Evolutionary conservation across 1,284 basidiomycete genomes (phyloP).

Genomic region (Apiotrichum siamense): DNA sequence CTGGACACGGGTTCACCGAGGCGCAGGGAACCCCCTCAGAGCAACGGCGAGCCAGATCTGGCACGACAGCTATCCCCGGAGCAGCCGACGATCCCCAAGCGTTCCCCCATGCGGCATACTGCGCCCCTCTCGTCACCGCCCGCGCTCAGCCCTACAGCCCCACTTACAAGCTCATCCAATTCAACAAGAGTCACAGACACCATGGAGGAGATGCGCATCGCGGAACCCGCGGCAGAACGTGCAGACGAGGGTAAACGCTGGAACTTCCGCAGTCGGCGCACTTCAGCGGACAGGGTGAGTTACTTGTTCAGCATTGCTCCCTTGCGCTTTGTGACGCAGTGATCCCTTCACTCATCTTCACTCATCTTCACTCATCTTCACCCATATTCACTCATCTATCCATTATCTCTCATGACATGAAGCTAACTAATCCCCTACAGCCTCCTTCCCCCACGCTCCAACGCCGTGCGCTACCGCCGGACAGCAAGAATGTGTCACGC

Average conservation of each 20-base stretch:
- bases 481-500: conserved; percentile 17
- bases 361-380: neutral
- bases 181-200: neutral
- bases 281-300: conserved; percentile 4
- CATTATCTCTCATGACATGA: neutral
- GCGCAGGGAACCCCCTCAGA: too few relatives aligned
- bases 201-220: conserved; percentile 10
- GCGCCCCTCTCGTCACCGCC: neutral
- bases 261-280: neutral
- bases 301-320: neutral
- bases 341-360: neutral
- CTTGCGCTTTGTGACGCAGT: neutral
- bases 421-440: conserved; percentile 2
- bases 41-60: neutral
- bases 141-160: too few relatives aligned
- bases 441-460: conserved; percentile 2
- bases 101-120: conserved; percentile 2
- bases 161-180: neutral
- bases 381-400: neutral
- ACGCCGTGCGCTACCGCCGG: neutral
- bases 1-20: too few relatives aligned
- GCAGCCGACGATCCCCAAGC: neutral
- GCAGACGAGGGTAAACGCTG: conserved; percentile 3
- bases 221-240: neutral
- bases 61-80: neutral